These are phyloP conservation scores for Discostella stelligeroides DNA, from an alignment of 108 stramenopile species.

Conservation along the genomic window DNA sequence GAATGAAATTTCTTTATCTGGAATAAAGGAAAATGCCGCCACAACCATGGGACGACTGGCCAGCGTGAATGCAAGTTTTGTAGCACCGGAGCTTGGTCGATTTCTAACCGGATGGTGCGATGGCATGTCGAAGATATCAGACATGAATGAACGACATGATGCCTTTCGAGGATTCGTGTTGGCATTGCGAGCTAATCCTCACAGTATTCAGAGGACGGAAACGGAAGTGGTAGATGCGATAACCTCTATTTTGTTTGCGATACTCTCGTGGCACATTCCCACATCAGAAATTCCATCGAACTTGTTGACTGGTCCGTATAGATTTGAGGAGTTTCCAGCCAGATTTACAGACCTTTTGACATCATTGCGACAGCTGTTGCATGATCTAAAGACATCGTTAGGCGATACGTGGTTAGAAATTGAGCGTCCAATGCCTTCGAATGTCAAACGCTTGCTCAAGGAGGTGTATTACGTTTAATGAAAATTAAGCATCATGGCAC, in stretches of 20 bases:
- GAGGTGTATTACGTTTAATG: slow-evolving; percentile 53
- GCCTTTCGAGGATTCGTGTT: slow-evolving; percentile 76
- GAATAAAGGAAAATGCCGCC: slow-evolving; percentile 88
- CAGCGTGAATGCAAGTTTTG: slow-evolving; percentile 73
- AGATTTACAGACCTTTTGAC: slow-evolving; percentile 57
- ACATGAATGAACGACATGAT: slow-evolving; percentile 71
- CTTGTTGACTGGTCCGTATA: slow-evolving; percentile 56
- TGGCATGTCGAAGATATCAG: slow-evolving; percentile 71
- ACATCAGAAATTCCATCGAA: slow-evolving; percentile 30
- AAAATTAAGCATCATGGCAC: no score
- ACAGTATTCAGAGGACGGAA: slow-evolving; percentile 60
- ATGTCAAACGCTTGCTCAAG: slow-evolving; percentile 68
- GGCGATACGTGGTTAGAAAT: slow-evolving; percentile 69
- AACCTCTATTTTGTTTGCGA: slow-evolving; percentile 69
- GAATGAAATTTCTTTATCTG: slow-evolving; percentile 51
- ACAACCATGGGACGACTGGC: slow-evolving; percentile 88
- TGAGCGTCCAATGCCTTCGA: slow-evolving; percentile 64
- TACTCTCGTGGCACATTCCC: slow-evolving; percentile 77
- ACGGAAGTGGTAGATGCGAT: slow-evolving; percentile 53
- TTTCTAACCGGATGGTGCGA: slow-evolving; percentile 81
- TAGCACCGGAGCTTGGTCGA: slow-evolving; percentile 83
- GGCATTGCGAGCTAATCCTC: slow-evolving; percentile 76
- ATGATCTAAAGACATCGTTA: slow-evolving; percentile 65
- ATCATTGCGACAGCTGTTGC: slow-evolving; percentile 57
- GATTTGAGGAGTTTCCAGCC: slow-evolving; percentile 66